These are phyloP conservation scores for Hymenoscyphus fructigenus DNA, from an alignment of 2,329 filamentous ascomycete genomes.

Conservation along the genomic window DNA sequence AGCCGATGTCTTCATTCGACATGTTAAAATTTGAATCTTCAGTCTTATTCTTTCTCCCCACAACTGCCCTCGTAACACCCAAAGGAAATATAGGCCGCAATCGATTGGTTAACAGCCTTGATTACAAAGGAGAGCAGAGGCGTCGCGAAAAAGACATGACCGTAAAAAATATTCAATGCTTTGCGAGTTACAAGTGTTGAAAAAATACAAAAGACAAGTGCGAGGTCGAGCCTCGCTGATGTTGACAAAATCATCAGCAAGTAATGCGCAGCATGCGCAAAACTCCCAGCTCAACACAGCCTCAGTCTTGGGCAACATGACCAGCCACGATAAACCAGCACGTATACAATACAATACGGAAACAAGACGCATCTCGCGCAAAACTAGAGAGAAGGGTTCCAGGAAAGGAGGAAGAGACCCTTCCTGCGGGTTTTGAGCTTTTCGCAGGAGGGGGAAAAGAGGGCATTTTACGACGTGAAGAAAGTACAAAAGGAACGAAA, in stretches of 20 bases:
- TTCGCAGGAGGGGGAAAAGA: not conserved
- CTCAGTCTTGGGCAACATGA: not conserved
- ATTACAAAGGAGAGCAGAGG: no score
- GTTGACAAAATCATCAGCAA: not conserved
- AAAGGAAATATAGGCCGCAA: no score
- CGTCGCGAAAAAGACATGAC: no score
- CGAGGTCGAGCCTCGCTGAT: not conserved
- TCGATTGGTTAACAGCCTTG: no score
- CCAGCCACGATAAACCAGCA: not conserved
- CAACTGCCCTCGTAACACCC: no score
- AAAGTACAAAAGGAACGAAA: not conserved
- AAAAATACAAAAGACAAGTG: not conserved
- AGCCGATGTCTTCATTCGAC: no score
- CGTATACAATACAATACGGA: not conserved
- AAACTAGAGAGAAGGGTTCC: not conserved
- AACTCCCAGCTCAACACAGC: not conserved
- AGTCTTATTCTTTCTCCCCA: no score
- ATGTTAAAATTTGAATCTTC: no score
- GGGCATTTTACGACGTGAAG: not conserved
- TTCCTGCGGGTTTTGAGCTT: not conserved
- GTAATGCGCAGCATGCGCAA: not conserved
- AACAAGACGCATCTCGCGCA: not conserved
- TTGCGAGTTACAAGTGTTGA: not conserved
- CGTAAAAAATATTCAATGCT: not conserved
- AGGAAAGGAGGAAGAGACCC: not conserved